These are phyloP conservation scores for Saccharomycopsis sp. DNA, from an alignment of 805 yeast species.

Conservation along the genomic window DNA sequence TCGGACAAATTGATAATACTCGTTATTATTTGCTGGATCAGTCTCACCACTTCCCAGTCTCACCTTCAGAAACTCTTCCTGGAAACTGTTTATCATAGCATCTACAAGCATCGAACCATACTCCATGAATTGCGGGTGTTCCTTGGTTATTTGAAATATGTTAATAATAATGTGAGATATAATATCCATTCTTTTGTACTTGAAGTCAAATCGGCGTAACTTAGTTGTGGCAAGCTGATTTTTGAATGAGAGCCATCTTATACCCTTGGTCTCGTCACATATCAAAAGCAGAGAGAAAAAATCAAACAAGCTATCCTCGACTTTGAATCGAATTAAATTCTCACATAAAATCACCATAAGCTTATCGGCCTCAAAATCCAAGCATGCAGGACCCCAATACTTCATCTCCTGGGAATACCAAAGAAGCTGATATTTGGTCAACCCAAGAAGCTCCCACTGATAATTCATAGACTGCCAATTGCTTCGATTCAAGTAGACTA, in stretches of 20 bases:
- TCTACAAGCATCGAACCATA: neutral
- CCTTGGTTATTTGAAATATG: neutral
- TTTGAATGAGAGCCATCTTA: neutral
- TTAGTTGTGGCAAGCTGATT: neutral
- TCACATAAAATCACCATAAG: constrained; percentile 10
- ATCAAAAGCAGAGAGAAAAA: constrained; percentile 1
- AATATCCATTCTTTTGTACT: neutral
- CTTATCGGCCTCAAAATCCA: constrained; percentile 9
- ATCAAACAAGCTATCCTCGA: neutral
- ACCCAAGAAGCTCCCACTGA: constrained; percentile 12
- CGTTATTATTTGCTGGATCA: neutral
- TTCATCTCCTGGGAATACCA: constrained; percentile 14
- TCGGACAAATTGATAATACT: constrained; percentile 9
- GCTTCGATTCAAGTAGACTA: constrained; percentile 12
- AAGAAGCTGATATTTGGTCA: constrained; percentile 7
- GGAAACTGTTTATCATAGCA: constrained; percentile 7
- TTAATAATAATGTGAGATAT: constrained; percentile 1
- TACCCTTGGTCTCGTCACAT: neutral
- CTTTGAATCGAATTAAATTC: constrained; percentile 2
- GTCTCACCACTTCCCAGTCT: neutral
- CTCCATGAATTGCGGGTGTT: neutral
- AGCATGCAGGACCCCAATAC: constrained; percentile 3
- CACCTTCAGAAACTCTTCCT: constrained; percentile 4
- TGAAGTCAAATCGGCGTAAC: neutral
- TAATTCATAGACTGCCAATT: constrained; percentile 19